A percentile compares a stretch with the other conserved stretches of the same genome.
Evolutionary conservation across 352 stramenopile species (phyloP).

Genomic region (Phytophthora kernoviae): DNA sequence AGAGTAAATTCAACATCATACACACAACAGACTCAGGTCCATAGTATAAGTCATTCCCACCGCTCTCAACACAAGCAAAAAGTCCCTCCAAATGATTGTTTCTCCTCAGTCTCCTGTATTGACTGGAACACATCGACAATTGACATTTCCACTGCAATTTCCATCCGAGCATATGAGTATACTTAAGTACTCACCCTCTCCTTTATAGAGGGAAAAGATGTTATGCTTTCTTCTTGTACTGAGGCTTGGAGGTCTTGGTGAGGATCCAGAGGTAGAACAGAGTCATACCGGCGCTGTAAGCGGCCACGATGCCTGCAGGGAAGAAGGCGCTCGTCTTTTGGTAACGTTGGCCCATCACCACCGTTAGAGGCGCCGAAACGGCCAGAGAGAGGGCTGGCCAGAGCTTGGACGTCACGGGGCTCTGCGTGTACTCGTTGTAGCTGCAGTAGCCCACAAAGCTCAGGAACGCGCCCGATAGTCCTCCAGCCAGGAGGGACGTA

Average conservation of each 20-base stretch:
- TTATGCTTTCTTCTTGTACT: slow-evolving; percentile 84
- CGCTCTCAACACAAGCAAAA: slow-evolving; percentile 9
- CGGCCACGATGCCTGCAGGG: slow-evolving; percentile 65
- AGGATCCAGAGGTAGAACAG: slow-evolving; percentile 84
- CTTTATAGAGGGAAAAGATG: slow-evolving; percentile 1
- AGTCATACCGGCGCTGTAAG: slow-evolving; percentile 74
- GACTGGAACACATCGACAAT: slow-evolving; percentile 5
- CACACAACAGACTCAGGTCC: not conserved
- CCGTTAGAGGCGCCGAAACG: slow-evolving; percentile 71
- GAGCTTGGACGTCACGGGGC: slow-evolving; percentile 77
- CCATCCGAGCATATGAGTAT: not conserved
- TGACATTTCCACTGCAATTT: not conserved
- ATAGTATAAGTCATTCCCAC: not conserved
- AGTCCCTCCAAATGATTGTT: not conserved
- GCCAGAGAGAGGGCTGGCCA: slow-evolving; percentile 73
- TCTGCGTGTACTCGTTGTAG: slow-evolving; percentile 86
- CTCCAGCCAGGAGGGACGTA: slow-evolving; percentile 66
- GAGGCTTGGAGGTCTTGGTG: slow-evolving; percentile 65
- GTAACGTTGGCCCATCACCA: slow-evolving; percentile 80
- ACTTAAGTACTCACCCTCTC: not conserved
- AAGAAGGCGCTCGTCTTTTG: slow-evolving; percentile 78
- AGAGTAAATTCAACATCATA: no score
- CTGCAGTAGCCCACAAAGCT: slow-evolving; percentile 84
- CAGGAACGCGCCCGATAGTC: slow-evolving; percentile 69
- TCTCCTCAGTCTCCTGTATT: slow-evolving; percentile 6